Evolutionary conservation across 2,329 filamentous ascomycete species (phyloP).

Genomic region (Trichoderma hamatum): DNA sequence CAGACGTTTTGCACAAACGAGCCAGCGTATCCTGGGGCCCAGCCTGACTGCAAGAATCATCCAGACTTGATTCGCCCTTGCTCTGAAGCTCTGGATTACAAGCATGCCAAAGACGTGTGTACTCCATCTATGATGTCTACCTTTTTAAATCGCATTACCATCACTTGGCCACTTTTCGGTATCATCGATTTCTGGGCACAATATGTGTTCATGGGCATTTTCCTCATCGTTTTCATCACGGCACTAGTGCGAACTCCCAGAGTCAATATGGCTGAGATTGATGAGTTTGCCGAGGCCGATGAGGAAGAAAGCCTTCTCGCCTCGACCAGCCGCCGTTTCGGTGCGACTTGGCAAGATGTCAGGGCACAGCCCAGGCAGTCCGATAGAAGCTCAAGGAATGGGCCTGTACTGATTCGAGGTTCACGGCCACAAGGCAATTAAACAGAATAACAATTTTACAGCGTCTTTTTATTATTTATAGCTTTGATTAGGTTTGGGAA

Average conservation of each 20-base stretch:
- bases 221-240: constrained; percentile 78
- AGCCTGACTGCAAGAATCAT: constrained; percentile 75
- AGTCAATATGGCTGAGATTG: constrained; percentile 74
- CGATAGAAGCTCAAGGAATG: background rate
- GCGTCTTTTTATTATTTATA: background rate
- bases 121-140: constrained; percentile 90
- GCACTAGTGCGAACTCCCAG: constrained; percentile 79
- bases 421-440: constrained; percentile 6
- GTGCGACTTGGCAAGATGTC: constrained; percentile 87
- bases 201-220: constrained; percentile 84
- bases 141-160: constrained; percentile 87
- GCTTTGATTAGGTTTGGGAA: background rate
- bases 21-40: constrained; percentile 61
- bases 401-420: constrained; percentile 7
- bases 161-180: constrained; percentile 96
- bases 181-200: constrained; percentile 95
- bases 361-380: constrained; percentile 55
- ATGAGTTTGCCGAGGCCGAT: constrained; percentile 86
- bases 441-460: no score
- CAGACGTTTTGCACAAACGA: constrained; percentile 89
- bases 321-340: constrained; percentile 78
- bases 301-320: constrained; percentile 93
- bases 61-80: constrained; percentile 77
- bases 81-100: constrained; percentile 72
- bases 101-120: constrained; percentile 78